Base-by-base conservation (phyloP, 345 rosid genomes). In the Psidium friedrichsthalianum region DNA sequence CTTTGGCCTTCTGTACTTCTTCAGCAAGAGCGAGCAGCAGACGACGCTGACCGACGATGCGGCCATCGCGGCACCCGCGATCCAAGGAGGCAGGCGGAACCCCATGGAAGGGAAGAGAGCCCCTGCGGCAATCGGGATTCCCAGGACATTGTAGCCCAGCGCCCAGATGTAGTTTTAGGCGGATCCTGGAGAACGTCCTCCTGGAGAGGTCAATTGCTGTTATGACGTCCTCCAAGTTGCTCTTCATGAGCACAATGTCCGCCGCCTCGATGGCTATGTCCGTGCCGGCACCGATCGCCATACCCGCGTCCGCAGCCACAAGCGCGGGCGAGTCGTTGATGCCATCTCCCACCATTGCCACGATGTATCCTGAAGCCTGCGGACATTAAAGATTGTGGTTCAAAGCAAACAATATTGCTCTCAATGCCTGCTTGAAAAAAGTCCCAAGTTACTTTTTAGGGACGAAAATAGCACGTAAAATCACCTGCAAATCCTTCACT, bases 61-160 rank as follows among this genome's bases (percentile, higher is more conserved):
- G 22, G 99, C 98, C 99, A 97, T 97, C 74, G 98, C 98, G 8
- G 98, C 99, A 16, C 98, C 99, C 5, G 99, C 99, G 8, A 97
- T 93, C 99, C 99, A 97, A 2, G 99, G 99, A 1, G 99, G 98
- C 64, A 97, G 88, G 58, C 98, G 95, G 87, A 95, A 94, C 52
- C 93, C 84, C 0, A 92, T 92, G 1, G 85, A 84, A 1, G 98
- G 99, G 85, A 92, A 97, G 56, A 97, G 94, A 22, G 91, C 94
- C 11, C 99, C 99, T 0, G 97, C 99, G 11, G 99, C 98, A 8
- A 95, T 92, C 1, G 98, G 98, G 56, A 97, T 94, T 27, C 97
- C 98, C 7, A 95, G 91, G 51, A 97, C 89, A 86, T 97, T 97
- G 85, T 97, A 97, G 20, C 98, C 98, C 87, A 94, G 87, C 11